Percentiles rank a stretch among this genome's conserved stretches.
phyloP scores from a whole-genome alignment of 2,329 filamentous ascomycete genomes.

The Aureobasidium pullulans region DNA sequence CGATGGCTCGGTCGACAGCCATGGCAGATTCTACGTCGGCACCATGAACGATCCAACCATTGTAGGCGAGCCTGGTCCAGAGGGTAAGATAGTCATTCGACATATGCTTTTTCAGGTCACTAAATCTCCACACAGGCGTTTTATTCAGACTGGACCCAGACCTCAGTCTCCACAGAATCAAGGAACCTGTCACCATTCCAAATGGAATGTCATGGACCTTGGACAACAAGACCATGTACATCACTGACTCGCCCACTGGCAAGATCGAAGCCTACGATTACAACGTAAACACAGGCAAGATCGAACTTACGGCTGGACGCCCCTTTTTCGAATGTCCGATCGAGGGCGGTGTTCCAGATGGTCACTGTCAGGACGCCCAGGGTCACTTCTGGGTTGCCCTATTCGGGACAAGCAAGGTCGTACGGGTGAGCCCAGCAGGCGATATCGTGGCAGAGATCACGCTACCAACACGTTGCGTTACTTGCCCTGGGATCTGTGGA shows the following conservation, averaged over 20 bases:
- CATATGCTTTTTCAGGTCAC: neutral
- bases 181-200: constrained; percentile 60
- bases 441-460: constrained; percentile 65
- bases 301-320: constrained; percentile 59
- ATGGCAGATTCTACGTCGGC: constrained; percentile 78
- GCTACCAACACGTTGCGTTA: constrained; percentile 71
- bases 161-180: constrained; percentile 51
- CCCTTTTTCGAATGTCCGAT: constrained; percentile 64
- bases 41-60: constrained; percentile 72
- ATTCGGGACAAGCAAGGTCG: constrained; percentile 69
- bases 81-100: neutral
- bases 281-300: constrained; percentile 52
- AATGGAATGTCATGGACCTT: constrained; percentile 79
- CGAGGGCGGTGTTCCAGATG: constrained; percentile 65
- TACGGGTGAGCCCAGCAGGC: constrained; percentile 65
- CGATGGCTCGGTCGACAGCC: constrained; percentile 73
- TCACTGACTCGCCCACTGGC: constrained; percentile 67
- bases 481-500: constrained; percentile 74
- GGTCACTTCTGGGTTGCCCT: constrained; percentile 85
- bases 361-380: constrained; percentile 74
- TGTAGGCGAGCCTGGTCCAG: constrained; percentile 17
- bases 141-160: constrained; percentile 65
- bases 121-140: constrained; percentile 46
- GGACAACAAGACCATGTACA: constrained; percentile 67
- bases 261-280: constrained; percentile 72